Evolutionary conservation across 768 basidiomycete genomes (phyloP).

Genomic region (Hypholoma fasciculare): DNA sequence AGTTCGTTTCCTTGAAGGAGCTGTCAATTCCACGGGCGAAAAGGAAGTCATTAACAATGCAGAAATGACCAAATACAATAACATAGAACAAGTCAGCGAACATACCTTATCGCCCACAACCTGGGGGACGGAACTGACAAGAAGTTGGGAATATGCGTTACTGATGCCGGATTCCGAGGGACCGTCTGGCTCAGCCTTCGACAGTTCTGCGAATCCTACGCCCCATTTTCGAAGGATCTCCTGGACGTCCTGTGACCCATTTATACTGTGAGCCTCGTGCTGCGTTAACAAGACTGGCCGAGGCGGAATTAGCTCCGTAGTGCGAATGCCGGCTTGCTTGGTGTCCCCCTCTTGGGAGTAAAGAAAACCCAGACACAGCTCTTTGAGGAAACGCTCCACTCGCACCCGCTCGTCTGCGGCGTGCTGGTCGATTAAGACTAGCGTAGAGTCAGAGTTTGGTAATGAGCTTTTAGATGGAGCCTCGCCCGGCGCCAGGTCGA

Average conservation of each 20-base stretch:
- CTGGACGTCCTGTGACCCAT: constrained; percentile 37
- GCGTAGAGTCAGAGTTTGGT: constrained; percentile 22
- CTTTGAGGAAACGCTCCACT: constrained; percentile 79
- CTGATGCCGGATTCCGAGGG: constrained; percentile 29
- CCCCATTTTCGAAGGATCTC: constrained; percentile 70
- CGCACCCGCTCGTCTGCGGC: constrained; percentile 97
- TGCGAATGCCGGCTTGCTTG: constrained; percentile 31
- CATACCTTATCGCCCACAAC: constrained; percentile 74
- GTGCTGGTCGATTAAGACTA: constrained; percentile 94
- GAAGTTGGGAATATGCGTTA: constrained; percentile 62
- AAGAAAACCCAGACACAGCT: constrained; percentile 72
- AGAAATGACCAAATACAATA: constrained; percentile 19
- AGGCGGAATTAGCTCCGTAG: constrained; percentile 50
- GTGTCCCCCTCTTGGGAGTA: constrained; percentile 32
- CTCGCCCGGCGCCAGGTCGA: background rate
- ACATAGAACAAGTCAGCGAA: constrained; percentile 24
- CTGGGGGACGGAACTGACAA: constrained; percentile 63
- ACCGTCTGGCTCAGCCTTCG: constrained; percentile 24
- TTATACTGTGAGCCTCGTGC: constrained; percentile 58
- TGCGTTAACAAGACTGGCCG: constrained; percentile 64
- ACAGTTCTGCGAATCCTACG: constrained; percentile 48
- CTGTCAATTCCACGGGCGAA: constrained; percentile 32
- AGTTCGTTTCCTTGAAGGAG: constrained; percentile 71
- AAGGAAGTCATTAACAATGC: constrained; percentile 11
- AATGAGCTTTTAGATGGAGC: constrained; percentile 3